Evolutionary conservation across 163 green algal species (phyloP).

Genomic region (Scenedesmus sp.): DNA sequence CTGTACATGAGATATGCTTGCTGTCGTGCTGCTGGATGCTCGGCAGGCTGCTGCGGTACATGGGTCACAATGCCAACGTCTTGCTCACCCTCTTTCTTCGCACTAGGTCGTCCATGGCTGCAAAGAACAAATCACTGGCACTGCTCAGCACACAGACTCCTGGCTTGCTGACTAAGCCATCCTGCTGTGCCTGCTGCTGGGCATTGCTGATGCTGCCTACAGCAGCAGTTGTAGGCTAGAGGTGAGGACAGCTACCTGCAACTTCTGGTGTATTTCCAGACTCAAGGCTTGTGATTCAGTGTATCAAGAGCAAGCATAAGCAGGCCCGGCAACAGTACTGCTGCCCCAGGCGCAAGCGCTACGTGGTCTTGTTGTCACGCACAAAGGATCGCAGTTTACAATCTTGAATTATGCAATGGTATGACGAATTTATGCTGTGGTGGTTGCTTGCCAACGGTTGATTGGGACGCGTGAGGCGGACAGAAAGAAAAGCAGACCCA

Average conservation of each 20-base stretch:
- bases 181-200: background rate
- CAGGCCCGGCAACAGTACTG: background rate
- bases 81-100: background rate
- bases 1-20: background rate
- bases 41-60: background rate
- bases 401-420: background rate
- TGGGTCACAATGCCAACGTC: background rate
- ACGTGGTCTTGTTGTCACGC: too few relatives aligned
- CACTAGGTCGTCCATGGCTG: background rate
- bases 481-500: background rate
- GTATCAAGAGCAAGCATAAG: background rate
- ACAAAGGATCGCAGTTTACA: background rate
- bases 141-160: background rate
- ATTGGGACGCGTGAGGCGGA: background rate
- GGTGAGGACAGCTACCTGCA: background rate
- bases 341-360: background rate
- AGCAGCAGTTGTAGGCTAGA: background rate
- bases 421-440: background rate
- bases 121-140: background rate
- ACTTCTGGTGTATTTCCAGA: background rate
- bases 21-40: background rate
- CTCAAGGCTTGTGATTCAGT: background rate
- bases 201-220: background rate
- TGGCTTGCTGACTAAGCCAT: background rate
- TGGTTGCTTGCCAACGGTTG: background rate